Base-by-base conservation (phyloP, 768 basidiomycete genomes). In the Nevesoporus exiguus region DNA sequence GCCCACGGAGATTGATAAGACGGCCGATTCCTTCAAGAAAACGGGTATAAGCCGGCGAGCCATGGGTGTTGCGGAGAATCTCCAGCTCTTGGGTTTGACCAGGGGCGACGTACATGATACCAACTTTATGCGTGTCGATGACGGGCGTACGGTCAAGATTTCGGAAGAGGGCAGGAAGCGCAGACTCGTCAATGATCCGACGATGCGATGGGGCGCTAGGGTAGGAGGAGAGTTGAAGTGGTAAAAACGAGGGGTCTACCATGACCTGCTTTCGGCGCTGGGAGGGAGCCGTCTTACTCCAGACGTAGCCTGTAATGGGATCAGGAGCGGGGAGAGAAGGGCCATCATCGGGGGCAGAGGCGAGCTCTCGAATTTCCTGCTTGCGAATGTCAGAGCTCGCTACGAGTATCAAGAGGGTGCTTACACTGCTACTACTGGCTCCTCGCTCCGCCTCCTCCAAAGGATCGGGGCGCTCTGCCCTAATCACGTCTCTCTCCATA, bases 71-170 rank as follows among this genome's bases (percentile, higher is more conserved):
- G 53, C 80, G 78, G 19, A 99, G 79, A 49, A 98, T 98, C 52
- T 96, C 92, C 17, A 73, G 69, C 67, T 98, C 96, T 34, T 82
- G 73, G 8, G 77, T 85, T 71, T 98, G 97, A 2, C 92, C 93
- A 5, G 93, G 91, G 0, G 89, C 95, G 42, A 94, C 96, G 63
- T 98, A 99, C 74, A 99, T 79, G 52, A 99, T 88, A 4, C 93
- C 97, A 33, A 98, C 88, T 70, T 97, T 96, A 71, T 98, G 93
- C 0, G 91, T 94, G 71, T 99, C 97, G 56, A 99, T 95, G 61
- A 98, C 93, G 0, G 94, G 95, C 39, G 90, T 88, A 40, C 81
- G 76, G 61, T 97, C 93, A 42, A 98, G 78, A 7, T 78, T 79
- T 24, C 79, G 75, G 58, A 94, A 74, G 55, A 86, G 82, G 25